Percentiles rank a stretch among this genome's conserved stretches.
These are phyloP conservation scores for Aspergillus transmontanensis DNA, from an alignment of 2,329 filamentous ascomycete species.

Conservation along the genomic window DNA sequence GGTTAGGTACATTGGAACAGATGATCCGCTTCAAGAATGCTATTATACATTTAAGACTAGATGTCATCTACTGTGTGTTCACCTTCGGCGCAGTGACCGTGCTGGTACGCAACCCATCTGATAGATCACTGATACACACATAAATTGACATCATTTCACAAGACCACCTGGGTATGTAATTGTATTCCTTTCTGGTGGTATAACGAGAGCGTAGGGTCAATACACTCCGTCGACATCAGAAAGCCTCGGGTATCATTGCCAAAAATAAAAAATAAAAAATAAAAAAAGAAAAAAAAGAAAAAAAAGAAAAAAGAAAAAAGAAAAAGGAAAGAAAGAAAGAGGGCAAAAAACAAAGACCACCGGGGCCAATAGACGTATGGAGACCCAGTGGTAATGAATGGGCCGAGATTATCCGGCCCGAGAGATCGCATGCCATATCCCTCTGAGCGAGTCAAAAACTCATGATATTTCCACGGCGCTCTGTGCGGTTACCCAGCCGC, in stretches of 20 bases:
- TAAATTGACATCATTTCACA: not conserved
- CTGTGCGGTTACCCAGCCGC: not conserved
- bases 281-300: not conserved
- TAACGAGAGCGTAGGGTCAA: not conserved
- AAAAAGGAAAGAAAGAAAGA: no score
- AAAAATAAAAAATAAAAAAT: not conserved
- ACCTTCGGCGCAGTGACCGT: not conserved
- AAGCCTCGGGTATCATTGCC: not conserved
- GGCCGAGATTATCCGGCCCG: not conserved
- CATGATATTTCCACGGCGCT: not conserved
- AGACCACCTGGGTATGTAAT: not conserved
- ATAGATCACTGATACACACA: not conserved
- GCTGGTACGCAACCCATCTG: not conserved
- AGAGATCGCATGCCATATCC: not conserved
- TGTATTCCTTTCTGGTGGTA: not conserved
- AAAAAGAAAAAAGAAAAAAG: not conserved
- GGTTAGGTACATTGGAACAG: not conserved
- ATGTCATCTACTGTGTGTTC: not conserved
- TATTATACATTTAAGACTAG: not conserved
- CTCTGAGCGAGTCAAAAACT: not conserved
- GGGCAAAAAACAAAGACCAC: not conserved
- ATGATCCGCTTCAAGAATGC: not conserved
- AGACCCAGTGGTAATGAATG: not conserved
- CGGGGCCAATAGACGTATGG: not conserved
- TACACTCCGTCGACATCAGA: not conserved